Conservation (phyloP, 441 rosid species). For the Geranium incanum region DNA sequence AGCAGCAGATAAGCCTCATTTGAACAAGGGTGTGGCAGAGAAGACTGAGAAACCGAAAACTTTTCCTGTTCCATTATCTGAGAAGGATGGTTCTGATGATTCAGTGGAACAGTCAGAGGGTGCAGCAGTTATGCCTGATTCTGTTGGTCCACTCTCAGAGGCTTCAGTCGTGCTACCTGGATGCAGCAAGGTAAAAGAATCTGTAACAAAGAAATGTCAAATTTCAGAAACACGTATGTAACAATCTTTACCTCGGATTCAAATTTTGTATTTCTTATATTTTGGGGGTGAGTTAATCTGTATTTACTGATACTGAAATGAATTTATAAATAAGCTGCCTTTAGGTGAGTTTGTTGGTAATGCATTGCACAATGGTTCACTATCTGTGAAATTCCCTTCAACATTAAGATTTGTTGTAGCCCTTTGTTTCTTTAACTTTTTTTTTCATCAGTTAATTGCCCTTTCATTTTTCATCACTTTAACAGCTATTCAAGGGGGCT, state of each 20-base stretch:
- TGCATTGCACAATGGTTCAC: constrained; percentile 3
- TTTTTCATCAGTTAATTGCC: constrained; percentile 7
- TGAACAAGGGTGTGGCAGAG: constrained; percentile 28
- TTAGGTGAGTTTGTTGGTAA: not conserved
- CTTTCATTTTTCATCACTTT: constrained; percentile 12
- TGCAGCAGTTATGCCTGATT: constrained; percentile 16
- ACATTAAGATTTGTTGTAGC: not conserved
- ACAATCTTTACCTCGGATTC: constrained; percentile 21
- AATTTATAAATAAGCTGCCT: not conserved
- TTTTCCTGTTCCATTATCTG: constrained; percentile 58
- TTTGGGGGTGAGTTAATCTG: not conserved
- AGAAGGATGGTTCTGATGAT: constrained; percentile 39
- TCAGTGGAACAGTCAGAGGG: constrained; percentile 33
- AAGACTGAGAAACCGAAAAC: constrained; percentile 42
- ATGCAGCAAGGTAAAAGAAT: constrained; percentile 29
- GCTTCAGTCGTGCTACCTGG: constrained; percentile 25
- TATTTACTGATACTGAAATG: not conserved
- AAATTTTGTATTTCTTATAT: not conserved
- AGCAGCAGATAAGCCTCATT: constrained; percentile 21
- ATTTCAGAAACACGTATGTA: constrained; percentile 32
- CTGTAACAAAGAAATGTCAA: constrained; percentile 33
- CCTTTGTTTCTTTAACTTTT: constrained; percentile 8
- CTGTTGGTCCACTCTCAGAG: constrained; percentile 24
- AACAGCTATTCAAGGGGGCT: constrained; percentile 37
- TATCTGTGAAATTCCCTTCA: not conserved